Evolutionary conservation across 192 early-diverging fungal genomes (phyloP), one percentile per base, ranked within the genome.

Genomic region (Cetraspora pellucida): DNA sequence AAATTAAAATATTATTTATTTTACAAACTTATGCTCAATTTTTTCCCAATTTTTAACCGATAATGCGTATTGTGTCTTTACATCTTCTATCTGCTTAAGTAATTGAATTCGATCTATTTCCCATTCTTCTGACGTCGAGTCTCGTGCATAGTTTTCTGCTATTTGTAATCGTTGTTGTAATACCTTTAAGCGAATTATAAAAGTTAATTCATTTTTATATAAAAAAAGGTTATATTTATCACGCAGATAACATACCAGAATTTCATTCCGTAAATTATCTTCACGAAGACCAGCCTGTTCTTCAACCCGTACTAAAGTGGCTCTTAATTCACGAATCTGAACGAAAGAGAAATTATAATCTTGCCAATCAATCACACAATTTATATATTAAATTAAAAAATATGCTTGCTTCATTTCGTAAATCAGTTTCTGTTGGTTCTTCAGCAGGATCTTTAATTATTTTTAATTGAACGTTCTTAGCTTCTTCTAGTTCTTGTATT

Each of bases 1-100:
- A 37, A 37, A 37, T 6, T 37, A 0, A 37, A 37, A 37, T 6
- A 37, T 37, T 37, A 37, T 37, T 37, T 37, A 37, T 37, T 37
- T 37, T 7, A 37, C 37, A 37, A 37, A 82, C 83, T 77, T 80
- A 69, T 78, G 44, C 25, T 85, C 83, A 21, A 77, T 64, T 14
- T 79, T 74, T 72, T 85, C 84, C 60, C 81, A 74, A 52, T 77
- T 79, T 55, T 81, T 85, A 13, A 71, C 50, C 11, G 78, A 71
- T 14, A 72, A 23, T 2, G 77, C 50, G 63, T 81, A 72, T 21
- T 85, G 82, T 11, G 82, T 74, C 50, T 85, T 79, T 37, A 85
- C 31, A 8, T 74, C 80, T 44, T 85, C 80, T 59, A 85, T 79
- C 31, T 80, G 84, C 44, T 70, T 59, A 27, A 85, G 37, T 11